A percentile compares a stretch with the other conserved stretches of the same genome.
These are phyloP conservation scores for Lathyrus tuberosus DNA, from an alignment of 306 rosid genomes.

Conservation along the genomic window DNA sequence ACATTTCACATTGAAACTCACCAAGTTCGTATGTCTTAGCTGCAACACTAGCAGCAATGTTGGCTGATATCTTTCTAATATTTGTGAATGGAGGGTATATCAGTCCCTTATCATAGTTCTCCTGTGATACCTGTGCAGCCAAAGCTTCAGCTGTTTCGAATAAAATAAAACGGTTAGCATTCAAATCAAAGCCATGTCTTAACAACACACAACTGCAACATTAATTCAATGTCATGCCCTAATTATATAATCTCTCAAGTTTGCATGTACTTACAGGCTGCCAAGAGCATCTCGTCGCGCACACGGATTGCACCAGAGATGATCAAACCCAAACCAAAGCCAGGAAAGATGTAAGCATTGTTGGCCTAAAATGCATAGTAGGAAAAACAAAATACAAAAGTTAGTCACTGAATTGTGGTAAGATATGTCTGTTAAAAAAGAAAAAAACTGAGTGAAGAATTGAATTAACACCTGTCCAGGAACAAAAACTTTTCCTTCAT, in stretches of 20 bases:
- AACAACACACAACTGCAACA: neutral
- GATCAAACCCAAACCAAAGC: constrained; percentile 93
- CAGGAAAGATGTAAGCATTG: constrained; percentile 98
- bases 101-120: constrained; percentile 80
- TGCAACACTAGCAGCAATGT: constrained; percentile 91
- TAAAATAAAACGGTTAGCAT: constrained; percentile 17
- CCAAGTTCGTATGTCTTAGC: constrained; percentile 91
- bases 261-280: constrained; percentile 77
- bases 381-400: constrained; percentile 21
- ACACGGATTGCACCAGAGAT: constrained; percentile 95
- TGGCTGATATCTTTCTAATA: constrained; percentile 92
- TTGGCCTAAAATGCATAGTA: constrained; percentile 67
- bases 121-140: constrained; percentile 77
- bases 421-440: constrained; percentile 29
- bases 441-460: neutral
- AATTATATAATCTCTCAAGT: constrained; percentile 20
- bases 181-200: neutral
- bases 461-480: constrained; percentile 84
- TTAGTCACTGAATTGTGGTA: constrained; percentile 32
- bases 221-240: neutral
- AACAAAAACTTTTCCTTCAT: constrained; percentile 68
- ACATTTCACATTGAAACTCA: constrained; percentile 43
- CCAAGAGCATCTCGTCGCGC: constrained; percentile 90
- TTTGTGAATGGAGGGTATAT: constrained; percentile 97
- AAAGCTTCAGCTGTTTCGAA: constrained; percentile 82